Evolutionary conservation across 2,329 filamentous ascomycete genomes (phyloP), one percentile per base, ranked within the genome.

Genomic region (Calonectria montana): DNA sequence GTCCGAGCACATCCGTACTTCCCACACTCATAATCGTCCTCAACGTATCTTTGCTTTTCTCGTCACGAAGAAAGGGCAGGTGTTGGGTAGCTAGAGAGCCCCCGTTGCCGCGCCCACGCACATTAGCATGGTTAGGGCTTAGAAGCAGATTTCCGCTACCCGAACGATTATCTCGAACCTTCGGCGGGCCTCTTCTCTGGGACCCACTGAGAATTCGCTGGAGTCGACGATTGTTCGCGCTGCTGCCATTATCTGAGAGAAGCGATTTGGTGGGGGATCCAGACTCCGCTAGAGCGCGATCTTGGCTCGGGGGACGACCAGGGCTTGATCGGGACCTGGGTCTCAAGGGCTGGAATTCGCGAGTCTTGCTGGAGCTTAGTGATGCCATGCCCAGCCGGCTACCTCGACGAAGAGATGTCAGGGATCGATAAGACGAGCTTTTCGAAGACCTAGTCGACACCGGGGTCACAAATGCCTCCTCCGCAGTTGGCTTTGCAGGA

Each of bases 21-120:
- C 85, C 86, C 10, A 88, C 86, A 70, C 87, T 88, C 64, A 88
- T 76, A 21, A 89, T 88, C 1, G 87, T 88, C 64, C 86, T 86
- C 29, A 88, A 77, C 0, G 86, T 87, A 29, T 88, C 87, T 73
- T 84, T 84, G 75, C 85, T 88, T n/a, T 82, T 75, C 37, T 86
- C 83, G 0, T 81, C 79, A 53, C 82, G 84, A 55, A 87, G 74
- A 7, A 80, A 77, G 13, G 84, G 74, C 47, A 82, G 82, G 73
- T 83, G 85, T 1, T 82, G 80, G 16, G 81, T 78, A 61, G 81
- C 76, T 0, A 83, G 81, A 23, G 82, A 48, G 21, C 57, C 45
- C 12, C 45, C 23, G 12, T 69, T 50, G 27, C 72, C 63, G 13
- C 69, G 67, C 9, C 70, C 37, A 53, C 15, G 12, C 13, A 12